phyloP scores from a whole-genome alignment of 352 stramenopile genomes.

The Pythium utonaiense region DNA sequence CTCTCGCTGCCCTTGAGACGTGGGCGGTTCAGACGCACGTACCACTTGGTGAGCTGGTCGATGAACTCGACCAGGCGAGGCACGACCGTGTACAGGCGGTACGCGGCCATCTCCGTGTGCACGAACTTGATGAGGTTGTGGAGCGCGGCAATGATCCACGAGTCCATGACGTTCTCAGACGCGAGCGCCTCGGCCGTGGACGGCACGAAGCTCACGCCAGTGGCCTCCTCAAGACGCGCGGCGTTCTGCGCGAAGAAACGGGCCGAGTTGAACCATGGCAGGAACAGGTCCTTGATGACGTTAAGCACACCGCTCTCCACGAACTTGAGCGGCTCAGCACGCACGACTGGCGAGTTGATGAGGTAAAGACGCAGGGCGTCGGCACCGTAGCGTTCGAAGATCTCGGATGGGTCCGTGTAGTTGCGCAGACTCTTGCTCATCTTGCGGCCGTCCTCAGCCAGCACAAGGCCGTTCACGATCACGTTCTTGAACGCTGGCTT shows the following conservation, averaged over 20 bases:
- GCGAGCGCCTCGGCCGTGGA: constrained; percentile 76
- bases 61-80: constrained; percentile 97
- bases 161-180: constrained; percentile 98
- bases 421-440: constrained; percentile 99
- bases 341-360: constrained; percentile 99
- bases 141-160: constrained; percentile 98
- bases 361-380: constrained; percentile 99
- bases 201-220: constrained; percentile 87
- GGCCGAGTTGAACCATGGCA: constrained; percentile 99
- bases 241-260: constrained; percentile 99
- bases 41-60: constrained; percentile 99
- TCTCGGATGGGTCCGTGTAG: constrained; percentile 93
- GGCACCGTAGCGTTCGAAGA: constrained; percentile 97
- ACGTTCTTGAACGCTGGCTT: constrained; percentile 99
- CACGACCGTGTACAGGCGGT: constrained; percentile 99
- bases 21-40: constrained; percentile 98
- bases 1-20: constrained; percentile 95
- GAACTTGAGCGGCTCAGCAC: constrained; percentile 98
- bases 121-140: constrained; percentile 98
- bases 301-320: constrained; percentile 94
- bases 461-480: constrained; percentile 98
- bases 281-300: constrained; percentile 98
- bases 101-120: constrained; percentile 97
- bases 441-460: constrained; percentile 99
- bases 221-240: constrained; percentile 88